Evolutionary conservation across 345 rosid genomes (phyloP).

Genomic region (Linum usitatissimum): DNA sequence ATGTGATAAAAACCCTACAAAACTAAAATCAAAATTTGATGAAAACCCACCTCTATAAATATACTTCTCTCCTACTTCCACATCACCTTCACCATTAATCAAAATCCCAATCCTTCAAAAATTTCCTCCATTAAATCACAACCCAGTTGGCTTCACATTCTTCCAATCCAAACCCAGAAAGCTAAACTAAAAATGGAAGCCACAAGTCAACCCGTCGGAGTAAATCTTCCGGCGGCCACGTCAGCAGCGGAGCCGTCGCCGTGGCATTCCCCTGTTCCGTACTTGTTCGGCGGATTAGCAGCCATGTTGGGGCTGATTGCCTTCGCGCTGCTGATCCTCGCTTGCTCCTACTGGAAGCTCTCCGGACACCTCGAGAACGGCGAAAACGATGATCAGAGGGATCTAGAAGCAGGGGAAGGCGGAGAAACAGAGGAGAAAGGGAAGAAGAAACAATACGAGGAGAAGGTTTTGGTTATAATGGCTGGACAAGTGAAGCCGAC

Average conservation of each 20-base stretch:
- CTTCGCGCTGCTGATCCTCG: conserved; percentile 81
- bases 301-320: conserved; percentile 92
- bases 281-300: conserved; percentile 83
- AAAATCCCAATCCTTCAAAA: background rate
- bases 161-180: no score
- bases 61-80: background rate
- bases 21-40: no score
- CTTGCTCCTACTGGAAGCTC: conserved; percentile 86
- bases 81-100: background rate
- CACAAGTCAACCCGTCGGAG: conserved; percentile 27
- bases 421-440: conserved; percentile 13
- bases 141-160: no score
- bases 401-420: conserved; percentile 51
- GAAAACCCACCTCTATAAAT: background rate
- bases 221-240: conserved; percentile 19
- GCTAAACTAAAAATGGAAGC: conserved; percentile 5
- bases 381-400: conserved; percentile 30
- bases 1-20: no score
- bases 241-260: conserved; percentile 37
- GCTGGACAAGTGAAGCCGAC: conserved; percentile 71
- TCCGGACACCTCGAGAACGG: conserved; percentile 53
- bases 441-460: conserved; percentile 33
- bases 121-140: background rate
- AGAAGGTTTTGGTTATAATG: conserved; percentile 78
- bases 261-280: conserved; percentile 97